These are phyloP conservation scores for Phylloboletellus chloephorus DNA, from an alignment of 1,284 basidiomycete genomes.

Conservation along the genomic window DNA sequence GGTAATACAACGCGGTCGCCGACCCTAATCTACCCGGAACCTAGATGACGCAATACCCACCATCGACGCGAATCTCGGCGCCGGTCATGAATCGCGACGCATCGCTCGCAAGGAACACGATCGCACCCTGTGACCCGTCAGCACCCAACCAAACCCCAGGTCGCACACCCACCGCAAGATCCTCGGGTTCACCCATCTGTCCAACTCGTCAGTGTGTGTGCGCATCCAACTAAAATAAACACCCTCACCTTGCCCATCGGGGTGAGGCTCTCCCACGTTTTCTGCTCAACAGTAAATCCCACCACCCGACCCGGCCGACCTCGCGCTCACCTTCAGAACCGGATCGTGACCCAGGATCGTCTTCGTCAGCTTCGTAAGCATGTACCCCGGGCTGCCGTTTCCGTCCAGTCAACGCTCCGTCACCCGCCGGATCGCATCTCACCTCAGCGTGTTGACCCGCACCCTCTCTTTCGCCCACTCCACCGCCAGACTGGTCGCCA, in stretches of 20 bases:
- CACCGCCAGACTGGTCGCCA: conserved; percentile 81
- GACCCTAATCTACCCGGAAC: neutral
- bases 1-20: conserved; percentile 15
- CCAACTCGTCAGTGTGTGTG: conserved; percentile 9
- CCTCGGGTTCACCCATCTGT: conserved; percentile 74
- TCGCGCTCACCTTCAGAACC: conserved; percentile 57
- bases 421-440: conserved; percentile 8
- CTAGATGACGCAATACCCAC: conserved; percentile 74
- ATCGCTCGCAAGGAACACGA: conserved; percentile 82
- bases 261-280: conserved; percentile 86
- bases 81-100: conserved; percentile 86
- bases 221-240: neutral
- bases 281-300: conserved; percentile 37
- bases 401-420: conserved; percentile 3
- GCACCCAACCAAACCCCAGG: neutral
- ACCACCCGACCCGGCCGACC: neutral
- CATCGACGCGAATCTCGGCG: conserved; percentile 78
- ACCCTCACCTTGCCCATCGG: conserved; percentile 76
- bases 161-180: conserved; percentile 52
- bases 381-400: conserved; percentile 68
- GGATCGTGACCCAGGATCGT: conserved; percentile 69
- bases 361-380: conserved; percentile 82
- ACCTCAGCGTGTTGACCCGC: conserved; percentile 78
- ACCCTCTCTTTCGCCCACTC: conserved; percentile 87
- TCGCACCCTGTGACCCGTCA: conserved; percentile 54